A percentile compares a stretch with the other conserved stretches of the same genome.
These are phyloP conservation scores for Penicillium malachiteum DNA, from an alignment of 495 filamentous ascomycete genomes.

Conservation along the genomic window DNA sequence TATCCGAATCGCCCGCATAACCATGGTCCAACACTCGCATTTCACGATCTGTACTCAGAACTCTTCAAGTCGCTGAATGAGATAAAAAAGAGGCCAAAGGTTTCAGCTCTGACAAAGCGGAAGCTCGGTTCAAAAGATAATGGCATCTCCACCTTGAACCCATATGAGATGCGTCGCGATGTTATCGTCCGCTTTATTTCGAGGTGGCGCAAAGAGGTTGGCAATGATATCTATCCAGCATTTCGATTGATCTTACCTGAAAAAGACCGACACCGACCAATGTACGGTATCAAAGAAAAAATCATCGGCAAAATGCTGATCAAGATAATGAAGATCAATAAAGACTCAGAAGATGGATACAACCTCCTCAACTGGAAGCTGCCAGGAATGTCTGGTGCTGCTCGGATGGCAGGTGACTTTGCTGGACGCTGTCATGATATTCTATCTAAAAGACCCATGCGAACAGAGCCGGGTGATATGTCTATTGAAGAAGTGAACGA, in stretches of 20 bases:
- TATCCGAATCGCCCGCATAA: conserved; percentile 87
- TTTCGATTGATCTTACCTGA: conserved; percentile 90
- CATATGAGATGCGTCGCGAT: conserved; percentile 76
- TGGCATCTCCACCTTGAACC: conserved; percentile 55
- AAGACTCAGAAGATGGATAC: conserved; percentile 83
- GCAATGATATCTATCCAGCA: conserved; percentile 89
- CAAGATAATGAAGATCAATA: conserved; percentile 89
- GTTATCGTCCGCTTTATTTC: conserved; percentile 90
- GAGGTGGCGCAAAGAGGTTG: conserved; percentile 83
- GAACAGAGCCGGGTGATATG: conserved; percentile 71
- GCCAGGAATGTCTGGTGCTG: conserved; percentile 63
- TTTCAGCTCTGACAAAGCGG: conserved; percentile 42
- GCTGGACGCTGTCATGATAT: conserved; percentile 84
- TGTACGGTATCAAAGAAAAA: conserved; percentile 95
- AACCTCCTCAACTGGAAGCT: conserved; percentile 91
- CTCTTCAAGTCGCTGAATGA: conserved; percentile 88
- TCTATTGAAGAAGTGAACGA: conserved; percentile 87
- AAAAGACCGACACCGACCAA: conserved; percentile 87
- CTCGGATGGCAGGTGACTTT: conserved; percentile 82
- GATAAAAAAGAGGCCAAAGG: conserved; percentile 72
- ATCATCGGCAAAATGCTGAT: conserved; percentile 85
- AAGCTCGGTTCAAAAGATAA: conserved; percentile 58
- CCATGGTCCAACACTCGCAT: conserved; percentile 73
- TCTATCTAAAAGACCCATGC: conserved; percentile 78
- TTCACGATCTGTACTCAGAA: conserved; percentile 70